Base-by-base conservation (phyloP, 1,139 yeast species). In the Meyerozyma elateridarum region DNA sequence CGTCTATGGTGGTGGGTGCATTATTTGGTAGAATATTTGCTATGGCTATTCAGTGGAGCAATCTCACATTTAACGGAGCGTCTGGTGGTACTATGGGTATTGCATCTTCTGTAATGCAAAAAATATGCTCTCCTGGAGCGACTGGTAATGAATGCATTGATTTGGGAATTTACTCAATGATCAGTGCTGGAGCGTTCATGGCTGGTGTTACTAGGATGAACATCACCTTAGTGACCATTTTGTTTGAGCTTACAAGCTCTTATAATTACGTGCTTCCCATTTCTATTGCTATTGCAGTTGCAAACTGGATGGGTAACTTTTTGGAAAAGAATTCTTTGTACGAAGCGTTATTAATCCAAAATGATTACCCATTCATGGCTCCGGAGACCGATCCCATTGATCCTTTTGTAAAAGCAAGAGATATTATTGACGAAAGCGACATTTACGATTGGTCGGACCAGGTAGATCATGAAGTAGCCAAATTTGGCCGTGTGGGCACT, bases 131-230 rank as follows among this genome's bases (percentile, higher is more conserved):
- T 45, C 40, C 45, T 34, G 38, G 40, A 25, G 24, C 40, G 14
- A 4, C 22, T 18, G 8, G 22, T 1, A 32, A 39, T 5, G 44
- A 49, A 5, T 58, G 74, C 49, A 59, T 70, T n/a, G 76, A 70
- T 38, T 59, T 75, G 36, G 84, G 83, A 0, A 73, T 76, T n/a
- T 76, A 77, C 49, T 71, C 82, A 4, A 74, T 76, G 76, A 76
- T 76, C 2, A 73, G 79, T 7, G 83, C 83, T 0, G 84, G 83
- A 4, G 79, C 83, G 1, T 76, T 76, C 39, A 73, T 76, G 78
- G 84, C 83, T 0, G 84, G 84, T 2, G 76, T 76, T 3, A 77
- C 84, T 1, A 57, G 83, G 39, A 77, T 76, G 84, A 76, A 76
- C 36, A 73, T 77, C 26, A 74, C 83, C 1, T 52, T 76, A 29